These are phyloP conservation scores for Lecanicillium sp. DNA, from an alignment of 2,329 filamentous ascomycete genomes.

Conservation along the genomic window DNA sequence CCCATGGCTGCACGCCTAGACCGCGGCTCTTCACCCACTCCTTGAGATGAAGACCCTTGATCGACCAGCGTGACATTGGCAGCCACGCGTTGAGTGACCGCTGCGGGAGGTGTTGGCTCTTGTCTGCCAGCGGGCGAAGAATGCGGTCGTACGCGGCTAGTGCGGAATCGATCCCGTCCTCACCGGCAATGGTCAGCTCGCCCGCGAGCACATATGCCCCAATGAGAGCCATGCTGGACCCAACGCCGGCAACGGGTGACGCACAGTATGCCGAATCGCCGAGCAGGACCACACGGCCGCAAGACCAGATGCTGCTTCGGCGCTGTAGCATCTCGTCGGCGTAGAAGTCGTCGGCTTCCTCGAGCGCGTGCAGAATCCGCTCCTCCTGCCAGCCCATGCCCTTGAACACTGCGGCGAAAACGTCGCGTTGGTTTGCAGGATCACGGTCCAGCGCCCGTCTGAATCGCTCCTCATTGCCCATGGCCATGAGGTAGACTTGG, in stretches of 20 bases:
- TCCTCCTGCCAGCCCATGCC: slow-evolving; percentile 13
- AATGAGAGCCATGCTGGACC: slow-evolving; percentile 11
- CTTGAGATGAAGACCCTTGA: slow-evolving; percentile 8
- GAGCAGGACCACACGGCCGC: slow-evolving; percentile 8
- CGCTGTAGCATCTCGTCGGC: slow-evolving; percentile 12
- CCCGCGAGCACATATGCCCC: slow-evolving; percentile 13
- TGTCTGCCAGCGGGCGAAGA: slow-evolving; percentile 1
- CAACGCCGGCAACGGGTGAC: slow-evolving; percentile 9
- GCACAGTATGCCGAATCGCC: slow-evolving; percentile 13
- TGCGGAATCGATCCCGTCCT: not conserved
- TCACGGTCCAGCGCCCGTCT: slow-evolving; percentile 8
- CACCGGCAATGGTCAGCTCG: slow-evolving; percentile 1
- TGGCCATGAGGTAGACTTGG: slow-evolving; percentile 9
- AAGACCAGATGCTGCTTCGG: slow-evolving; percentile 1
- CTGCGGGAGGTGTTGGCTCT: slow-evolving; percentile 3
- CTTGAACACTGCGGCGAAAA: slow-evolving; percentile 4
- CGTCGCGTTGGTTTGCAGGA: slow-evolving; percentile 5
- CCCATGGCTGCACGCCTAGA: slow-evolving; percentile 3
- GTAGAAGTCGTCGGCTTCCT: slow-evolving; percentile 12
- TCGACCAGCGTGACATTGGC: slow-evolving; percentile 7
- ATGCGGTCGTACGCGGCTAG: not conserved
- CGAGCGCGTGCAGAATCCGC: slow-evolving; percentile 4
- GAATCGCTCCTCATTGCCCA: slow-evolving; percentile 9
- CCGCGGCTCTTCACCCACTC: slow-evolving; percentile 7
- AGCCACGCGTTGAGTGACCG: slow-evolving; percentile 6